A percentile compares a stretch with the other conserved stretches of the same genome.
phyloP scores from a whole-genome alignment of 208 protist genomes.

The Leishmania major region DNA sequence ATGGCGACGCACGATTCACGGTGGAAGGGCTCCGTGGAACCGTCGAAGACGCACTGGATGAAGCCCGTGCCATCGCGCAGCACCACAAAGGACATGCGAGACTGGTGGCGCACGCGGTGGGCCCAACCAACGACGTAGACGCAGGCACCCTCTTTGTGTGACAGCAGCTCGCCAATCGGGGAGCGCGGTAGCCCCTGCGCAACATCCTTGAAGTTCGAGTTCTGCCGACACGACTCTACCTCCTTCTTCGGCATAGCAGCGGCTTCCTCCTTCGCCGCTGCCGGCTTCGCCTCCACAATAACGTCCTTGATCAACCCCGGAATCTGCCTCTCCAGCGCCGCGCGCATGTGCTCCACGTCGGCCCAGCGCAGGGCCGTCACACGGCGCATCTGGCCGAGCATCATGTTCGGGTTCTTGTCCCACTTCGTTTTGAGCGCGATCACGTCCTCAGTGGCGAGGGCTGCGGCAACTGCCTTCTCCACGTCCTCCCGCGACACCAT shows the following conservation, averaged over 20 bases:
- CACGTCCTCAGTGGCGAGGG: slow-evolving; percentile 56
- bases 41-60: slow-evolving; percentile 95
- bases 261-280: slow-evolving; percentile 8
- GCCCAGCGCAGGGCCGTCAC: slow-evolving; percentile 78
- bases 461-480: slow-evolving; percentile 48
- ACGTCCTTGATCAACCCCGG: slow-evolving; percentile 67
- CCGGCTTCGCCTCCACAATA: slow-evolving; percentile 22
- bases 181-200: slow-evolving; percentile 45
- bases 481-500: slow-evolving; percentile 58
- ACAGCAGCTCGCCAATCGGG: slow-evolving; percentile 55
- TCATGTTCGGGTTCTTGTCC: slow-evolving; percentile 84
- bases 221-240: slow-evolving; percentile 56
- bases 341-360: slow-evolving; percentile 65
- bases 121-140: slow-evolving; percentile 96
- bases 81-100: slow-evolving; percentile 96
- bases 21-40: slow-evolving; percentile 73
- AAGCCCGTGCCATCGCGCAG: slow-evolving; percentile 96
- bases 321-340: slow-evolving; percentile 63
- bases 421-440: slow-evolving; percentile 62
- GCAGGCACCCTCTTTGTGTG: slow-evolving; percentile 44
- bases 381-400: slow-evolving; percentile 84
- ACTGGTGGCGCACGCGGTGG: slow-evolving; percentile 93
- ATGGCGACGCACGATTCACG: slow-evolving; percentile 90
- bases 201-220: slow-evolving; percentile 53
- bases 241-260: slow-evolving; percentile 36